Evolutionary conservation across 2,329 filamentous ascomycete species (phyloP).

Genomic region (Exophiala alcalophila): DNA sequence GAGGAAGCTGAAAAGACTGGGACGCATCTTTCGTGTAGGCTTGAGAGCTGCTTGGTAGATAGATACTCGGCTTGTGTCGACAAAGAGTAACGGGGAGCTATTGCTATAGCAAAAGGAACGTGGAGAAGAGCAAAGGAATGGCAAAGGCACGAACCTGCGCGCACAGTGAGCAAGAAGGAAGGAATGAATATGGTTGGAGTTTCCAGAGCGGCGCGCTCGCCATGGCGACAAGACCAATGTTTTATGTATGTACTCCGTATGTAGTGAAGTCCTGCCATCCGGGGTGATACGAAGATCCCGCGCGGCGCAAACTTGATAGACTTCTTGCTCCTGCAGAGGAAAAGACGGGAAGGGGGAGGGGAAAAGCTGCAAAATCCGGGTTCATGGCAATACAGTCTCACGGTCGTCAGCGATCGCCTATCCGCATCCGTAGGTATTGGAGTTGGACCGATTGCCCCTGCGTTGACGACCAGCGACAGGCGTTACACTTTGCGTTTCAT

Average conservation of each 20-base stretch:
- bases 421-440: slow-evolving; percentile 22
- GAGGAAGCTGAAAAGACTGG: slow-evolving; percentile 8
- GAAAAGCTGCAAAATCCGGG: not conserved
- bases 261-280: too few species aligned
- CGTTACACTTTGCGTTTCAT: slow-evolving; percentile 9
- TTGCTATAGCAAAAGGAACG: not conserved
- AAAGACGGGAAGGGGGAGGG: not conserved
- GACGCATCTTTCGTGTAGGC: slow-evolving; percentile 7
- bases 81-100: too few species aligned
- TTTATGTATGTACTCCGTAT: slow-evolving; percentile 1
- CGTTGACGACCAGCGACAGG: slow-evolving; percentile 2
- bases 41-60: not conserved
- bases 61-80: too few species aligned
- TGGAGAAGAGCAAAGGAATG: not conserved
- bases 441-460: slow-evolving; percentile 1
- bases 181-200: slow-evolving; percentile 10
- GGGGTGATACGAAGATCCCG: too few species aligned
- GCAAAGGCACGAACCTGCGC: not conserved
- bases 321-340: not conserved
- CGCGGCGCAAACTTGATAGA: not conserved
- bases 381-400: slow-evolving; percentile 8
- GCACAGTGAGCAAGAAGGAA: slow-evolving; percentile 2
- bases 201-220: not conserved
- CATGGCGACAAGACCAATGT: not conserved
- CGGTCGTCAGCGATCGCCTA: slow-evolving; percentile 17